Percentiles rank a stretch among this genome's conserved stretches.
phyloP scores from a whole-genome alignment of 176 grass and related monocot species.

The Dendrocalamus sinicus region DNA sequence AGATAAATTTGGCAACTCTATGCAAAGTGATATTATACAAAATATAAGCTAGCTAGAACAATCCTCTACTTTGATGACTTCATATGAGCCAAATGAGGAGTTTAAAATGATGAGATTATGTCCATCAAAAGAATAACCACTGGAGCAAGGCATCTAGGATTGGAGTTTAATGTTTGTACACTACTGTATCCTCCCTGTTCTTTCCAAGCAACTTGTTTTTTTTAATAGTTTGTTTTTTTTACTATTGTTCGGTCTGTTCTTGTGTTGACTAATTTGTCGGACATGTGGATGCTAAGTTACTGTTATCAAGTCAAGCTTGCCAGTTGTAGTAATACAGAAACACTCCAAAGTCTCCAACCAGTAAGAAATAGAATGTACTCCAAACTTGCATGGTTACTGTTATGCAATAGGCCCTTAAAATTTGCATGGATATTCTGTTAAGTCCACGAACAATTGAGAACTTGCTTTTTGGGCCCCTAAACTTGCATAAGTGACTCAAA shows the following conservation, averaged over 20 bases:
- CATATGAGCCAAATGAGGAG: constrained; percentile 44
- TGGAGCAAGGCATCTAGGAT: constrained; percentile 39
- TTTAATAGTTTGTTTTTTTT: constrained; percentile 23
- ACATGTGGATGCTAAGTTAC: constrained; percentile 30
- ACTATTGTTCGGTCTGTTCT: constrained; percentile 15
- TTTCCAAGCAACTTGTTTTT: constrained; percentile 48
- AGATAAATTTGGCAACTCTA: constrained; percentile 57
- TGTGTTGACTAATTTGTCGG: constrained; percentile 36
- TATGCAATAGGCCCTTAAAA: background rate
- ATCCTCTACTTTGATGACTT: constrained; percentile 50
- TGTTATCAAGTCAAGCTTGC: constrained; percentile 8
- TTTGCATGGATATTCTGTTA: constrained; percentile 1
- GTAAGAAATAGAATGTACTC: constrained; percentile 11
- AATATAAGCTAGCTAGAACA: constrained; percentile 21
- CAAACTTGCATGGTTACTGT: background rate
- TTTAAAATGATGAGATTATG: constrained; percentile 20
- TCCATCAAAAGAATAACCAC: constrained; percentile 30
- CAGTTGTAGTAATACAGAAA: background rate
- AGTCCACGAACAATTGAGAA: background rate
- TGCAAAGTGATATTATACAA: constrained; percentile 42
- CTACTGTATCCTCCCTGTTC: constrained; percentile 14
- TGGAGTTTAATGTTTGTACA: constrained; percentile 27
- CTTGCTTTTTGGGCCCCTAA: background rate
- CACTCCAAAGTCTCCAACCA: background rate
- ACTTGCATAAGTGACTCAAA: background rate